phyloP scores from a whole-genome alignment of 2,329 filamentous ascomycete genomes.

The Ceratocystis diversiconidia region DNA sequence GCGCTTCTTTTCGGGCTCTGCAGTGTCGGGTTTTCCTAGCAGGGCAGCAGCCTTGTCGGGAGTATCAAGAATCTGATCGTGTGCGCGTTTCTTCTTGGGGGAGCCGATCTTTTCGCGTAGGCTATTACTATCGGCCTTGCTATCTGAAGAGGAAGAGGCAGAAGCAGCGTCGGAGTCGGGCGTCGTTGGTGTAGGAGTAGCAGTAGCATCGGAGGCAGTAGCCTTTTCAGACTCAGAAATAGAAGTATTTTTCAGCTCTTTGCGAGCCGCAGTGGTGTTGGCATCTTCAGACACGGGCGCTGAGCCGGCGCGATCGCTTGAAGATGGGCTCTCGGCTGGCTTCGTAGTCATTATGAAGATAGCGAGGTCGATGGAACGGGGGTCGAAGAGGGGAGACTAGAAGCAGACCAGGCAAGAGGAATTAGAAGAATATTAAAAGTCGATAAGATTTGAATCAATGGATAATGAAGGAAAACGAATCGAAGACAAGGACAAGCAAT shows the following conservation, averaged over 20 bases:
- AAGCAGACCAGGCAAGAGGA: neutral
- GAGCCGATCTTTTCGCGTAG: conserved; percentile 39
- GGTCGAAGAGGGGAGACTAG: neutral
- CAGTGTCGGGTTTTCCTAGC: conserved; percentile 30
- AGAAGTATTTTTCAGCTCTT: conserved; percentile 49
- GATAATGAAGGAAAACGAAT: conserved; percentile 12
- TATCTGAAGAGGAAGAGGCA: conserved; percentile 24
- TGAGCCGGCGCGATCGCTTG: conserved; percentile 22
- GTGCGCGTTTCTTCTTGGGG: conserved; percentile 52
- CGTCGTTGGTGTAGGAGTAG: conserved; percentile 23
- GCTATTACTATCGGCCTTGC: conserved; percentile 27
- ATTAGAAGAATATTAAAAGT: conserved; percentile 4
- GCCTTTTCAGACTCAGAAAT: conserved; percentile 32
- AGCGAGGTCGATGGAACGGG: neutral
- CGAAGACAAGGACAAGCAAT: conserved; percentile 8
- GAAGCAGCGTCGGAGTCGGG: conserved; percentile 27
- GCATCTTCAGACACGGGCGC: conserved; percentile 36
- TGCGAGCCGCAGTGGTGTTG: conserved; percentile 47
- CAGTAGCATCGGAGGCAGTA: conserved; percentile 21
- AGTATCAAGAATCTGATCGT: conserved; percentile 41
- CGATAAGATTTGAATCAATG: conserved; percentile 4
- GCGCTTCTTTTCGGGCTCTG: conserved; percentile 52
- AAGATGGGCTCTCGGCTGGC: conserved; percentile 29
- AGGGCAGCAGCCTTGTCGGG: conserved; percentile 32
- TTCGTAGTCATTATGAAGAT: conserved; percentile 32